Base-by-base conservation (phyloP, 2,329 filamentous ascomycete genomes). In the Cercospora citrullina region DNA sequence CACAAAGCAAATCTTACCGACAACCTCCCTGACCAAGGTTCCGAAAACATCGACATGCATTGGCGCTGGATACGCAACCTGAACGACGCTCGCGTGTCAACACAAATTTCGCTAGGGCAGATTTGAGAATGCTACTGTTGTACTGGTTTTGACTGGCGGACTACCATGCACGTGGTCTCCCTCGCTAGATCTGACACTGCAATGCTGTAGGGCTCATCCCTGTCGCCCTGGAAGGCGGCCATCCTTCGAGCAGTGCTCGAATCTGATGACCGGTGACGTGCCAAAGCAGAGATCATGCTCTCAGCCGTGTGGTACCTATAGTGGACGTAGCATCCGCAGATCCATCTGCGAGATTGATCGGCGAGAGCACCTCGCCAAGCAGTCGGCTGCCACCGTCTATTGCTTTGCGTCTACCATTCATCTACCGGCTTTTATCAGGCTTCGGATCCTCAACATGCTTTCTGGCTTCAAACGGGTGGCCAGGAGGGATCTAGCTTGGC, bases 221-320 rank as follows among this genome's bases (percentile, higher is more conserved):
- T 31, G 57, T 48, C 64, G 53, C 42, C 33, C 30, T 59, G 42
- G 26, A 28, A 21, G 33, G 26, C 28, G 21, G 33, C 30, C 45
- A 57, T 30, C 48, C 10, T 18, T 16, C 30, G 30, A 33, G 18
- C 18, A 28, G n/a, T 36, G 36, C 14, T 23, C 12, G n/a, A 33
- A 60, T 60, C 55, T 60, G 39, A 42, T 65, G 63, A 65, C 63
- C 36, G 57, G 39, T 65, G 63, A 65, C 63, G 63, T 18, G 26
- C 63, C 33, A 26, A 23, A 51, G 45, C 45, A 51, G 45, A 51
- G 45, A 23, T 23, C 21, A 51, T 51, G 10, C 18, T 51, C 45
- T 51, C 45, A 12, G 45, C 45, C 45, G 18, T 23, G 45, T 23
- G 21, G 18, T 14, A 51, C 45, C 21, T 7, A 16, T 51, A 21